Conservation (phyloP, 208 protist species). For the Leptomonas pyrrhocoris region DNA sequence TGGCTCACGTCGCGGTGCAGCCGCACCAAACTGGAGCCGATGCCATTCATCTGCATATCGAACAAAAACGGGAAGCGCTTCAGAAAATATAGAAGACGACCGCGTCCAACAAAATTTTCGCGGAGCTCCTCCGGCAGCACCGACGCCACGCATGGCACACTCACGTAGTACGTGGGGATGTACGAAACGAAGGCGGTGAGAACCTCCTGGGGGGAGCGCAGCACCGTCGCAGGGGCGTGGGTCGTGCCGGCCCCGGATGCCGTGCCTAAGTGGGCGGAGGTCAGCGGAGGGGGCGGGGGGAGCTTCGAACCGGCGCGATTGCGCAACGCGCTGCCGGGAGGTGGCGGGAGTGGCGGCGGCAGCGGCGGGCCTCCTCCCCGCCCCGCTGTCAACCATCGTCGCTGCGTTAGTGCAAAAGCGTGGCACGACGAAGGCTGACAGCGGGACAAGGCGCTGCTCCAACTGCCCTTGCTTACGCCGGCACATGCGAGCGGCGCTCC, state of each 20-base stretch:
- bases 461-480: neutral
- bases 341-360: constrained; percentile 15
- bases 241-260: constrained; percentile 25
- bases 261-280: constrained; percentile 25
- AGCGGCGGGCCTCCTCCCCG: neutral
- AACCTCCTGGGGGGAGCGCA: constrained; percentile 78
- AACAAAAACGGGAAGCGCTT: constrained; percentile 81
- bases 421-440: neutral
- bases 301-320: constrained; percentile 12
- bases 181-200: constrained; percentile 67
- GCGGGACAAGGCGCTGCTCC: neutral
- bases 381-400: neutral
- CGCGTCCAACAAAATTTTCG: constrained; percentile 55
- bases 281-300: constrained; percentile 38
- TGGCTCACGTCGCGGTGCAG: constrained; percentile 77
- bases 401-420: neutral
- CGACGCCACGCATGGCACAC: constrained; percentile 67
- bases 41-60: constrained; percentile 49
- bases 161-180: constrained; percentile 85
- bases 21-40: constrained; percentile 54
- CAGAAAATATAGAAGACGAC: constrained; percentile 58
- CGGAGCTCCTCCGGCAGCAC: constrained; percentile 81
- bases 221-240: constrained; percentile 18
- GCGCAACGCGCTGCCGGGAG: neutral
- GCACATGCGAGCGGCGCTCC: neutral